A percentile compares a stretch with the other conserved stretches of the same genome.
These are phyloP conservation scores for Apiospora kogelbergensis DNA, from an alignment of 2,329 filamentous ascomycete species.

Conservation along the genomic window DNA sequence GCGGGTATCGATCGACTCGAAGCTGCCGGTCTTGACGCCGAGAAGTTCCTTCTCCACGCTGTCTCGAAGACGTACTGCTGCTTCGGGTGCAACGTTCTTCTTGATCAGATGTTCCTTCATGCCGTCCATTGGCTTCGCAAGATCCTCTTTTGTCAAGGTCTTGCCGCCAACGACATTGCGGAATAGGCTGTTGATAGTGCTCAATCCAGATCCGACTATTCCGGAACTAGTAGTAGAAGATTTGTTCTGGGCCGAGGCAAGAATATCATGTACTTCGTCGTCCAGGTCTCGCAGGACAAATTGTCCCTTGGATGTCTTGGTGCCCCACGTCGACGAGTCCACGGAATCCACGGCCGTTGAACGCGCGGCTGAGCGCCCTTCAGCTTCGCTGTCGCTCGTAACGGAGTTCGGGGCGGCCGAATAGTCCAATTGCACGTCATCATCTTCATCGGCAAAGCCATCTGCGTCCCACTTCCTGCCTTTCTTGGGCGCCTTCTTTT, in stretches of 20 bases:
- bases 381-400: conserved; percentile 52
- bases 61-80: conserved; percentile 85
- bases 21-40: conserved; percentile 87
- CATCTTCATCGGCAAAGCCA: conserved; percentile 81
- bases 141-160: conserved; percentile 81
- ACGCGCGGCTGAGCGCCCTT: conserved; percentile 35
- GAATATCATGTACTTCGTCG: conserved; percentile 87
- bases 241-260: conserved; percentile 75
- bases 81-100: conserved; percentile 96
- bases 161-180: conserved; percentile 95
- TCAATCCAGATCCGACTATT: conserved; percentile 76
- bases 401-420: conserved; percentile 60
- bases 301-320: conserved; percentile 80
- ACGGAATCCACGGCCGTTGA: conserved; percentile 69
- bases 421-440: conserved; percentile 81
- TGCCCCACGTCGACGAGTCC: conserved; percentile 80
- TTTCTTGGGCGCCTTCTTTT: conserved; percentile 73
- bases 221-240: conserved; percentile 56
- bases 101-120: conserved; percentile 94
- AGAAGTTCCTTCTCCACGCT: conserved; percentile 88
- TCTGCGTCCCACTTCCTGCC: conserved; percentile 91
- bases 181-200: conserved; percentile 84
- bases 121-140: conserved; percentile 88
- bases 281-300: conserved; percentile 93
- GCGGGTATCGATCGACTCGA: conserved; percentile 83